phyloP scores from a whole-genome alignment of 2,329 filamentous ascomycete species.

The Magnaporthiopsis rhizophila region DNA sequence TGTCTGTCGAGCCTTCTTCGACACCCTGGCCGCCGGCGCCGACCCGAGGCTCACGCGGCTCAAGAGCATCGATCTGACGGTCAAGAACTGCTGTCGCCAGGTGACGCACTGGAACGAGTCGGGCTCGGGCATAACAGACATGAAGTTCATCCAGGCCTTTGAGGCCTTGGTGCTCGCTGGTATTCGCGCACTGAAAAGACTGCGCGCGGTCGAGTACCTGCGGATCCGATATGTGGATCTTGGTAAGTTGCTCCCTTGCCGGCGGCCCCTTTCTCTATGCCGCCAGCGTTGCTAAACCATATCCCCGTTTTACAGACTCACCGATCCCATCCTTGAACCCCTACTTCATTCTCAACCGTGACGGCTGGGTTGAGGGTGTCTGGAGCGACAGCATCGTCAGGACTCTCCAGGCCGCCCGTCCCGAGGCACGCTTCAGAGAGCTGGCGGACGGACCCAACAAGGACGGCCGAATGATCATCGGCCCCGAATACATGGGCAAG shows the following conservation, averaged over 20 bases:
- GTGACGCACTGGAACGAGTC: slow-evolving; percentile 49
- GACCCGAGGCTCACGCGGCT: slow-evolving; percentile 43
- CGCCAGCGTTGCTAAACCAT: background rate
- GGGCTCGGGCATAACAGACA: slow-evolving; percentile 62
- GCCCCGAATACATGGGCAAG: slow-evolving; percentile 44
- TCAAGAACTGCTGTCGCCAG: slow-evolving; percentile 65
- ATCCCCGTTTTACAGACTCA: slow-evolving; percentile 42
- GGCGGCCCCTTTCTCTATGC: background rate
- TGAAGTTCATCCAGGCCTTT: slow-evolving; percentile 64
- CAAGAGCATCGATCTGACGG: slow-evolving; percentile 61
- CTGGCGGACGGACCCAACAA: slow-evolving; percentile 59
- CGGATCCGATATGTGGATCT: slow-evolving; percentile 70
- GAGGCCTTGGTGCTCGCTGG: slow-evolving; percentile 59
- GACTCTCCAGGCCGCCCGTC: slow-evolving; percentile 50
- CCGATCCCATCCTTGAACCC: slow-evolving; percentile 64
- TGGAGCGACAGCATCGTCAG: slow-evolving; percentile 64
- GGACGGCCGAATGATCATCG: slow-evolving; percentile 49
- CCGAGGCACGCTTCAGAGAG: slow-evolving; percentile 50
- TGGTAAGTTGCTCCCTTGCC: slow-evolving; percentile 32
- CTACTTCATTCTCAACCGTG: slow-evolving; percentile 53
- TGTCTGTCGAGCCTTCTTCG: slow-evolving; percentile 62
- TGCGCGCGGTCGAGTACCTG: slow-evolving; percentile 54
- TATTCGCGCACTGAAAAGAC: slow-evolving; percentile 49
- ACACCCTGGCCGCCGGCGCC: slow-evolving; percentile 41
- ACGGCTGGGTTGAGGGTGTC: slow-evolving; percentile 56